A percentile compares a stretch with the other conserved stretches of the same genome.
These are phyloP conservation scores for Debaryomycetaceae sp. DNA, from an alignment of 1,139 yeast species.

Conservation along the genomic window DNA sequence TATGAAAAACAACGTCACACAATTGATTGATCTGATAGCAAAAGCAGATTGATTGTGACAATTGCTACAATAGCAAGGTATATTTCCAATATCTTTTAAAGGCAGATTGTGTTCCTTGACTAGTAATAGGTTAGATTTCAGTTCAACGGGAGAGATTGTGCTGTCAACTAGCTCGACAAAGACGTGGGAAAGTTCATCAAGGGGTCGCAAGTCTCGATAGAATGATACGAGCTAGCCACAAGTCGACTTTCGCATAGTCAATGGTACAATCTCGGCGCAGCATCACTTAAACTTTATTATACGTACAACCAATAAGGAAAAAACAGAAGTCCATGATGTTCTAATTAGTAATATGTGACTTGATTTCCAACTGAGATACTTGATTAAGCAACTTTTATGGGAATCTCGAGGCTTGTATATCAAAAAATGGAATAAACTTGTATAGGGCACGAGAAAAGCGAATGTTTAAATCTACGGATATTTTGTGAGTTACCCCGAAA, in stretches of 20 bases:
- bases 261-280: background rate
- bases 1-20: constrained; percentile 44
- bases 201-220: no score
- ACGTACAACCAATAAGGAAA: constrained; percentile 31
- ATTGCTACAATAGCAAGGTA: constrained; percentile 34
- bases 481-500: background rate
- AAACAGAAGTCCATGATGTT: constrained; percentile 27
- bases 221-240: no score
- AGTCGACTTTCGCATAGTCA: background rate
- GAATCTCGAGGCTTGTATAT: background rate
- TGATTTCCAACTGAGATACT: no score
- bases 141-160: no score
- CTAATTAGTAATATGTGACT: no score
- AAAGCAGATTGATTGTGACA: constrained; percentile 47
- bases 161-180: no score
- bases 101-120: constrained; percentile 31
- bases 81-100: constrained; percentile 23
- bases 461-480: background rate
- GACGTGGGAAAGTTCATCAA: background rate
- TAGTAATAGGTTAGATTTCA: constrained; percentile 4
- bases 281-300: no score
- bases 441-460: background rate
- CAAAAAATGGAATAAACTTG: background rate
- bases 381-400: no score
- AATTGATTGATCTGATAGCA: constrained; percentile 39